Percentiles rank a stretch among this genome's conserved stretches.
These are phyloP conservation scores for Candida parachauliodes DNA, from an alignment of 805 yeast species.

Conservation along the genomic window DNA sequence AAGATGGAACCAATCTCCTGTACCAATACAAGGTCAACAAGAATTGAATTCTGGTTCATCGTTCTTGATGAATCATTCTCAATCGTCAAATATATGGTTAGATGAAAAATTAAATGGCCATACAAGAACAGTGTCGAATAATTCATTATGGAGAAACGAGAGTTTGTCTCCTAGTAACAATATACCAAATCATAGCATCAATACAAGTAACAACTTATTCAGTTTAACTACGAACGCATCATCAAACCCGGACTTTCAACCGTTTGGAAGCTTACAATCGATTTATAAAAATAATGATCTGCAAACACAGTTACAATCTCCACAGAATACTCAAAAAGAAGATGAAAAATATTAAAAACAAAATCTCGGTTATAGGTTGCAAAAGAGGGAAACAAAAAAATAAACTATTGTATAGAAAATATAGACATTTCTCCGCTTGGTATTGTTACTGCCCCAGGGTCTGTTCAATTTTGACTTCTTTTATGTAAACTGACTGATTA, in stretches of 20 bases:
- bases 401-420: too few species aligned
- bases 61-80: constrained; percentile 12
- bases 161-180: constrained; percentile 2
- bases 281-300: background rate
- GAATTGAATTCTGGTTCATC: background rate
- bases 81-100: constrained; percentile 10
- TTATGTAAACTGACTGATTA: too few species aligned
- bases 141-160: constrained; percentile 22
- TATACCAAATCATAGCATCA: constrained; percentile 1
- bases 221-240: background rate
- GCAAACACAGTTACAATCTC: constrained; percentile 1
- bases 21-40: background rate
- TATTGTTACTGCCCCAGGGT: too few species aligned
- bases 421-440: too few species aligned
- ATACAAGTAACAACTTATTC: background rate
- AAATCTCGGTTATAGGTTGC: constrained; percentile 1
- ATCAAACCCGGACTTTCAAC: constrained; percentile 8
- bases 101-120: constrained; percentile 14
- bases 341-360: background rate
- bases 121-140: constrained; percentile 15
- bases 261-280: constrained; percentile 10
- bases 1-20: constrained; percentile 6
- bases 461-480: too few species aligned
- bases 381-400: background rate
- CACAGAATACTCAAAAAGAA: background rate